Evolutionary conservation across 495 filamentous ascomycete species (phyloP), one percentile per base, ranked within the genome.

Genomic region (Penicillium angulare): DNA sequence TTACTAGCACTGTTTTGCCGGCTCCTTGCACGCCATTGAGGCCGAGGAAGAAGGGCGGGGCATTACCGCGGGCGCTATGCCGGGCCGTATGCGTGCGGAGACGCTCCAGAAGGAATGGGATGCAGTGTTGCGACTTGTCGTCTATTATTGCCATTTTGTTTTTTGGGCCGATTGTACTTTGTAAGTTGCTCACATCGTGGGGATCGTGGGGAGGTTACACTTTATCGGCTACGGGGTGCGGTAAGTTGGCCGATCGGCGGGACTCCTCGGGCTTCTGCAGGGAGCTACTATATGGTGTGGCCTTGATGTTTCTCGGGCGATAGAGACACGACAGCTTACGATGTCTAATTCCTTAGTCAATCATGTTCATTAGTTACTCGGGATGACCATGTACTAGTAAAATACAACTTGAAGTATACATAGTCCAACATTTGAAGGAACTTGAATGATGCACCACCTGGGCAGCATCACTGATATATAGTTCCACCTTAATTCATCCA

Each of bases 1-100:
- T 60, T 66, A 85, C 91, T 57, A 97, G 76, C 3, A 91, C 92
- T 1, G 91, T 92, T 71, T 97, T 97, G 33, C 92, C 92, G 38
- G 86, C 88, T 40, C 92, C 92, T 66, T 95, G 91, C 13, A 95
- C 73, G 34, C 77, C 82, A 56, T 85, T 85, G 42, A 86, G 56
- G 13, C 82, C 82, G 16, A 86, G 63, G 63, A 85, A 81, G 61
- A 85, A 79, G 24, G 81, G 79, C 40, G 78, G 74, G 49, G 75
- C 64, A 46, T 73, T 66, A 41, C 62, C 57, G 44, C n/a, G n/a
- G n/a, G 57, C 43, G 21, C 66, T 57, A 52, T 69, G 59, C 41
- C 63, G 64, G 38, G 57, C 59, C 32, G 60, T 63, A 66, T 91
- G 81, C 20, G 64, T 54, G 21, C 71, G 68, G 43, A 95, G 72